A percentile compares a stretch with the other conserved stretches of the same genome.
phyloP scores from a whole-genome alignment of 2,329 filamentous ascomycete genomes.

The Botrytis squamosa region DNA sequence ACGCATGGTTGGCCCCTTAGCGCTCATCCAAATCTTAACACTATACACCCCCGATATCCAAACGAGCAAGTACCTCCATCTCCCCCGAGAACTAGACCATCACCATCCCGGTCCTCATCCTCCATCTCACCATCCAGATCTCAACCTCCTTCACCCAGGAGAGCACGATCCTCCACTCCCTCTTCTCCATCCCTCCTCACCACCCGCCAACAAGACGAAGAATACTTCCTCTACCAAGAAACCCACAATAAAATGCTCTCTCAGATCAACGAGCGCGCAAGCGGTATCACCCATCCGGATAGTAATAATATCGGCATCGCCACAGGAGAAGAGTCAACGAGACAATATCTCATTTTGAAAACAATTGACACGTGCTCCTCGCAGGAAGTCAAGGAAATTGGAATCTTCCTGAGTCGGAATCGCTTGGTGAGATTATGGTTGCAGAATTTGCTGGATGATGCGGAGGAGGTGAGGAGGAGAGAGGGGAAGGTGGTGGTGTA shows the following conservation, averaged over 20 bases:
- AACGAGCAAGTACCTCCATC: not conserved
- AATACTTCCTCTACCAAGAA: not conserved
- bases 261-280: not conserved
- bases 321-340: not conserved
- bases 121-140: not conserved
- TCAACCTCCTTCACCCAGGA: not conserved
- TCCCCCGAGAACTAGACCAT: not conserved
- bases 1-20: too few species aligned
- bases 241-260: not conserved
- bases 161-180: not conserved
- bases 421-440: not conserved
- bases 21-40: accelerated
- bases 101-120: not conserved
- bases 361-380: not conserved
- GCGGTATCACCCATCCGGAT: not conserved
- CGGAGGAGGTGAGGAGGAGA: not conserved
- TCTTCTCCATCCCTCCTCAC: not conserved
- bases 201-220: not conserved
- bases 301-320: not conserved
- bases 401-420: not conserved
- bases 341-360: not conserved
- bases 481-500: not conserved
- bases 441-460: not conserved
- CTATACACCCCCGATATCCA: not conserved
- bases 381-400: not conserved